Base-by-base conservation (phyloP, 2,329 filamentous ascomycete genomes). In the Penicillium sp. region DNA sequence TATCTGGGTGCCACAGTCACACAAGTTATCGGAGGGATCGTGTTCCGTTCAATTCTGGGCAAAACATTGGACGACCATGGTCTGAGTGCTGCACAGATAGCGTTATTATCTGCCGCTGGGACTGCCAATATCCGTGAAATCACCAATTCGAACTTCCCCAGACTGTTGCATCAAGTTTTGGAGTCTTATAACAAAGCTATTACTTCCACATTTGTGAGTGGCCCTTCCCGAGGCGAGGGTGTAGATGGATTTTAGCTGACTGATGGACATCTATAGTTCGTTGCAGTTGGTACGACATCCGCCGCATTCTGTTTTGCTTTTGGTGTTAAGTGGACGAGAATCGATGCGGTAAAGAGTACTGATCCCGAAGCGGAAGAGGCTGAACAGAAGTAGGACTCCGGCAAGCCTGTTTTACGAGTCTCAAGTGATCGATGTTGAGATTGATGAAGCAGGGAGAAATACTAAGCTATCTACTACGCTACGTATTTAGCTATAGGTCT, bases 1-100 rank as follows among this genome's bases (percentile, higher is more conserved):
- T 56, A 55, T 27, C 17, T 56, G 6, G 54, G 54, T 2, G 47
- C 47, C 15, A 51, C 54, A 10, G 42, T 54, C 33, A 47, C 25
- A 15, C 50, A 57, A 15, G 21, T 27, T n/a, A 7, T 57, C 13
- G 50, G 50, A 7, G 49, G 54, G 1, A 48, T 48, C 12, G 45
- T 48, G 45, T 48, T 48, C 10, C 45, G 45, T 15, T 48, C 45
- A 33, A 33, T 48, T 21, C n/a, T 48, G 9, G 27, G 27, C 12
- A 19, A 35, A 15, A 4, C 9, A 2, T 10, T 48, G 19, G 17
- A 10, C n/a, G 5, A 17, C 19, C 29, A 48, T 35, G 45, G 27
- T 48, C 17, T 48, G 3, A 48, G 9, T 35, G 45, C 45, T 19
- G 2, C 17, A 9, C 45, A 48, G n/a, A 33, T 48, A 13, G 45